Evolutionary conservation across 2,329 filamentous ascomycete species (phyloP), one percentile per base, ranked within the genome.

Genomic region (Penicillium occitanis): DNA sequence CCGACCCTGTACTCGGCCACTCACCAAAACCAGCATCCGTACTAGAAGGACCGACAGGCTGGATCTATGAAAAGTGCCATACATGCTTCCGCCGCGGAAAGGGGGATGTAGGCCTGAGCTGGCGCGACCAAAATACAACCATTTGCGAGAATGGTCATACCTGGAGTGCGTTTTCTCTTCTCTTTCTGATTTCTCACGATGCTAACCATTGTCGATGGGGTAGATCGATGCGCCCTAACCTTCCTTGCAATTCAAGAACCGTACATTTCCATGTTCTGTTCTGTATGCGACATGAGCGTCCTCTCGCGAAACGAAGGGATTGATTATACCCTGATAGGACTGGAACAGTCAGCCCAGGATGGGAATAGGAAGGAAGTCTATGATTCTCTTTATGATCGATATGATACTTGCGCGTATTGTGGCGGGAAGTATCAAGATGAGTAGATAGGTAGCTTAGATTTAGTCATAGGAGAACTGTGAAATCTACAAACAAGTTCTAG

Each of bases 231-330:
- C 69, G 79, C 79, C 13, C 69, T 87, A 25, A 85, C 83, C n/a
- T 83, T 85, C 61, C 70, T 86, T 5, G 78, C 84, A 1, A 85
- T 87, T 6, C 84, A 86, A 71, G 79, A 82, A 40, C 84, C 85
- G 2, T 81, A 81, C 1, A 77, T 83, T 1, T 83, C 84, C 13
- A 86, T 86, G 70, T 79, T 78, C 60, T 88, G 86, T 71, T 80
- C 81, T 19, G 74, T 81, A n/a, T 88, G 86, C 69, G 78, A 73
- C 13, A 81, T 75, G 30, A 80, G 83, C 53, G 85, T 80, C 69
- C 69, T 66, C 35, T 48, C 86, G 7, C 80, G 79, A 53, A 81
- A 84, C 58, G 80, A 82, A 40, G 69, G 72, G 8, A 62, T 80
- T 10, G 65, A 50, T 66, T 69, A 63, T 28, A 59, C 37, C 25